Percentiles rank a stretch among this genome's conserved stretches.
phyloP scores from a whole-genome alignment of 1,284 basidiomycete species.

The Leccinum pachyderme region DNA sequence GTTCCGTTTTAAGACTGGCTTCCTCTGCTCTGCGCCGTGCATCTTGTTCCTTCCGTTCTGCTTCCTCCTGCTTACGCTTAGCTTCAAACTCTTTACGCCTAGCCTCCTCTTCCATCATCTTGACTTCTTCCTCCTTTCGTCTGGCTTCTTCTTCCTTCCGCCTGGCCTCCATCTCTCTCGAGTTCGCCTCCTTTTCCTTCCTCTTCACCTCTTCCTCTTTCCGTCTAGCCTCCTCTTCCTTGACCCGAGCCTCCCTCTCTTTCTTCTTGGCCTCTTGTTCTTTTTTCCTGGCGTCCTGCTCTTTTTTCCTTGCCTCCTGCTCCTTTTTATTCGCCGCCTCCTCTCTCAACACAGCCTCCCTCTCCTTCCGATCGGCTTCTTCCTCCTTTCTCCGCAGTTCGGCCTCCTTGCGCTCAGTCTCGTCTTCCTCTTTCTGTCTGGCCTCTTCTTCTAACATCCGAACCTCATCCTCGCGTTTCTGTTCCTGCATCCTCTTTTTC shows the following conservation, averaged over 20 bases:
- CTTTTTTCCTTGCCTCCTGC: constrained; percentile 23
- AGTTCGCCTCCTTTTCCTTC: constrained; percentile 29
- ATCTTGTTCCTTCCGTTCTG: constrained; percentile 28
- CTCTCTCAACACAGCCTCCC: constrained; percentile 22
- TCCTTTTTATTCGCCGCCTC: constrained; percentile 23
- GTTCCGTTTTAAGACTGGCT: constrained; percentile 22
- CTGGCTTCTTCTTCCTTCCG: constrained; percentile 29
- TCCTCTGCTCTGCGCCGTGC: constrained; percentile 33
- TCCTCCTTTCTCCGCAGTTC: constrained; percentile 34
- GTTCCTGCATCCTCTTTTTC: constrained; percentile 23
- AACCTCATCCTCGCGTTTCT: constrained; percentile 24
- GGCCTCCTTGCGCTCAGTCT: constrained; percentile 24
- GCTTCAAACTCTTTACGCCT: constrained; percentile 25
- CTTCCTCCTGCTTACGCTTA: constrained; percentile 34
- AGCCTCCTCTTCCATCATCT: constrained; percentile 32
- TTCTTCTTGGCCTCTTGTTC: constrained; percentile 26
- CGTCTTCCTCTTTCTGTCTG: constrained; percentile 22
- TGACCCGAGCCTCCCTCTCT: constrained; percentile 29
- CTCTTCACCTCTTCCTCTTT: constrained; percentile 31
- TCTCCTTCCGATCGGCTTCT: constrained; percentile 25
- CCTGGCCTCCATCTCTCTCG: constrained; percentile 20
- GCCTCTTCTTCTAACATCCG: constrained; percentile 19
- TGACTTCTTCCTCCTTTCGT: constrained; percentile 32
- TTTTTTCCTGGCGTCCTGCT: constrained; percentile 24
- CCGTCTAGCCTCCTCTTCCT: constrained; percentile 29